Evolutionary conservation across 768 basidiomycete genomes (phyloP).

Genomic region (Pseudohyphozyma bogoriensis): DNA sequence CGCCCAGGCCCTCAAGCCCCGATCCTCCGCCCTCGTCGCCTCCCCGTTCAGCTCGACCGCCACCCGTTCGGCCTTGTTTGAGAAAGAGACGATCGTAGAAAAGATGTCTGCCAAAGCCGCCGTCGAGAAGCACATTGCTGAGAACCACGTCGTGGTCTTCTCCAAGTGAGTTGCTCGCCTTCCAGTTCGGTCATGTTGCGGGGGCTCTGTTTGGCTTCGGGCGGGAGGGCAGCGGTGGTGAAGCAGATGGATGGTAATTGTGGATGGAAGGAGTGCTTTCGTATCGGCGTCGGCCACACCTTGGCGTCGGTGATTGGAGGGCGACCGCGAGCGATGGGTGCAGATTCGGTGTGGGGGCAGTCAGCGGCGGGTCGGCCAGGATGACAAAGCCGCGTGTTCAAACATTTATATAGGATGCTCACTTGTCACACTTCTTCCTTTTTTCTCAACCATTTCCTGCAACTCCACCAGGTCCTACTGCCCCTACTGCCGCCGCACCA

Average conservation of each 20-base stretch:
- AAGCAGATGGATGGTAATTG: no score
- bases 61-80: not conserved
- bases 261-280: no score
- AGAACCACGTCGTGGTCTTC: not conserved
- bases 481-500: not conserved
- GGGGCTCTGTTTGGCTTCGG: no score
- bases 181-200: no score
- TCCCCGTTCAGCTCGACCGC: not conserved
- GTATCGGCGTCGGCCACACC: no score
- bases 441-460: not conserved
- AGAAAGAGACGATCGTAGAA: not conserved
- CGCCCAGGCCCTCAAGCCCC: not conserved
- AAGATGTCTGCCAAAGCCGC: not conserved
- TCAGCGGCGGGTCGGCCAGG: no score
- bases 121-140: not conserved
- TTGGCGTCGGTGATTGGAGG: not conserved
- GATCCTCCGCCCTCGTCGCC: not conserved
- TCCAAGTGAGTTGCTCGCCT: not conserved
- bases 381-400: no score
- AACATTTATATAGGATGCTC: no score
- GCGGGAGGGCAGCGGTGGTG: no score
- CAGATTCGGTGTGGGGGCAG: no score
- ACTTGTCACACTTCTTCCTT: no score
- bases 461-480: not conserved
- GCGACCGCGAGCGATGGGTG: not conserved